Evolutionary conservation across 208 protist genomes (phyloP).

Genomic region (Trypanosoma avium): DNA sequence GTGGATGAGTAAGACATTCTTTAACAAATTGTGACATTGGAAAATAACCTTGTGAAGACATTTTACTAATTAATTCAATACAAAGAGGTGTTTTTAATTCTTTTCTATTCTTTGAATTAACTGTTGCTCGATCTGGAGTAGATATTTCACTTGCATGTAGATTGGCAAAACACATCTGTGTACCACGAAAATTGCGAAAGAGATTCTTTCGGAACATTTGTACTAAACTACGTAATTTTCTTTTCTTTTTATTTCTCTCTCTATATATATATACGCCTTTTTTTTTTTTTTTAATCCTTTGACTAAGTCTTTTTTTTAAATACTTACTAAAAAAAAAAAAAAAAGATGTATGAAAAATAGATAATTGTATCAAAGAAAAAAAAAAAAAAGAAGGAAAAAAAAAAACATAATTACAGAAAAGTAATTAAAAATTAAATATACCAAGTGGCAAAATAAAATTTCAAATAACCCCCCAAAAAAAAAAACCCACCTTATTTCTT

Average conservation of each 20-base stretch:
- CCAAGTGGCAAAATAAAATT: no score
- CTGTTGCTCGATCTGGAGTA: constrained; percentile 80
- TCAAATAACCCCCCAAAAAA: no score
- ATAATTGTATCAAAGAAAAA: no score
- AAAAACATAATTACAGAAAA: no score
- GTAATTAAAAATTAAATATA: no score
- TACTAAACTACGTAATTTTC: no score
- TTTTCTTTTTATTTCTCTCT: not conserved
- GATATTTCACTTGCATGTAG: constrained; percentile 87
- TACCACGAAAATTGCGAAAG: not conserved
- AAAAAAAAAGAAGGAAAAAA: no score
- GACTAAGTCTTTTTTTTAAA: no score
- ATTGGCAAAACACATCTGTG: constrained; percentile 24
- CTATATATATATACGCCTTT: not conserved
- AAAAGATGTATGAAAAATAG: no score
- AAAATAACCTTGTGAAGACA: constrained; percentile 85
- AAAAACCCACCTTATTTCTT: no score
- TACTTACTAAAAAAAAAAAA: no score
- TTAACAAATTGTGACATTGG: constrained; percentile 91
- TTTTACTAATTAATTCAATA: constrained; percentile 80
- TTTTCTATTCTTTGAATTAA: constrained; percentile 75
- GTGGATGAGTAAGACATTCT: constrained; percentile 87
- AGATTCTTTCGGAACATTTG: constrained; percentile 19
- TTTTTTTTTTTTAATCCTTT: no score
- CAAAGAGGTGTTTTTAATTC: constrained; percentile 88